Conservation (phyloP, 2,329 filamentous ascomycete species). For the Botrytis paeoniae region DNA sequence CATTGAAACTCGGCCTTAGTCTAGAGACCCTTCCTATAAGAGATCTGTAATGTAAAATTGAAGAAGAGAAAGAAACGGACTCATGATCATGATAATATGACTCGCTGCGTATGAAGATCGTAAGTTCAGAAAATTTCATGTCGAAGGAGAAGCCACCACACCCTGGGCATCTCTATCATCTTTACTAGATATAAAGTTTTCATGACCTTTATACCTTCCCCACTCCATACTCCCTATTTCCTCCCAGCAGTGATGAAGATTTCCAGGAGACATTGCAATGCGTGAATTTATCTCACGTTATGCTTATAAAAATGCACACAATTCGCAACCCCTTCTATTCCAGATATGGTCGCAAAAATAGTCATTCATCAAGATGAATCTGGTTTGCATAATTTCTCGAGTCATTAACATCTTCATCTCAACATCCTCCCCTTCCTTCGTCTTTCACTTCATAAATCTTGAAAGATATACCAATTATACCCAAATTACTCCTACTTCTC, state of each 20-base stretch:
- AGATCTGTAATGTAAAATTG: slow-evolving; percentile 36
- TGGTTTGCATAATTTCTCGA: slow-evolving; percentile 18
- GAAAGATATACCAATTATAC: slow-evolving; percentile 1
- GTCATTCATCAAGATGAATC: slow-evolving; percentile 29
- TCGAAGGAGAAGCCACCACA: slow-evolving; percentile 26
- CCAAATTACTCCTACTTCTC: slow-evolving; percentile 7
- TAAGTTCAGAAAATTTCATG: slow-evolving; percentile 29
- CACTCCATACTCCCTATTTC: slow-evolving; percentile 14
- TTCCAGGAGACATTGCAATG: slow-evolving; percentile 22
- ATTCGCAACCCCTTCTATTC: slow-evolving; percentile 26
- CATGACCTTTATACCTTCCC: slow-evolving; percentile 16
- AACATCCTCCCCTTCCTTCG: slow-evolving; percentile 16
- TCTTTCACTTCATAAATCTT: slow-evolving; percentile 7
- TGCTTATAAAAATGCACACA: slow-evolving; percentile 26
- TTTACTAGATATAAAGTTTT: slow-evolving; percentile 23
- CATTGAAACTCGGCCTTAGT: slow-evolving; percentile 34
- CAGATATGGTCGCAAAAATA: slow-evolving; percentile 27
- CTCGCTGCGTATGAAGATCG: slow-evolving; percentile 37
- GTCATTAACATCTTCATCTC: slow-evolving; percentile 19
- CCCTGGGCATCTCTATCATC: slow-evolving; percentile 20
- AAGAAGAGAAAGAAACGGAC: slow-evolving; percentile 33
- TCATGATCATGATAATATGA: slow-evolving; percentile 23
- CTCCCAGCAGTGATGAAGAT: slow-evolving; percentile 16
- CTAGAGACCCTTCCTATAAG: slow-evolving; percentile 30
- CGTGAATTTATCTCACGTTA: slow-evolving; percentile 24